Evolutionary conservation across 768 basidiomycete genomes (phyloP).

Genomic region (Mycena olivaceomarginata): DNA sequence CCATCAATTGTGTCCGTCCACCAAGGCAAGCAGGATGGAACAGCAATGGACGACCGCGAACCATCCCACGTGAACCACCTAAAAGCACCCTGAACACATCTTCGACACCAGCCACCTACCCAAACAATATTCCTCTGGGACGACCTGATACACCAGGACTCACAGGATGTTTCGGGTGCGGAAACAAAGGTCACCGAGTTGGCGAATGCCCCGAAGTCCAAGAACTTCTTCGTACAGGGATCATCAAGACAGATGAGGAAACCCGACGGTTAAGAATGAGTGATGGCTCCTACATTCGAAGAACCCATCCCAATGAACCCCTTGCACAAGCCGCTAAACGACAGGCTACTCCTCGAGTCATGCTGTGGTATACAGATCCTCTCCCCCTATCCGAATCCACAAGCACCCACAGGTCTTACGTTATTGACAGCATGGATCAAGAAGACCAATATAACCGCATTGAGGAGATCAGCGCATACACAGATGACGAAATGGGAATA

Average conservation of each 20-base stretch:
- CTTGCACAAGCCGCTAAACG: not conserved
- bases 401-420: too few species aligned
- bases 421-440: too few species aligned
- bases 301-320: not conserved
- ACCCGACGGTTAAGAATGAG: not conserved
- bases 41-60: not conserved
- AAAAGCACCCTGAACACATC: not conserved
- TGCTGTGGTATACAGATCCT: not conserved
- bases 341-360: not conserved
- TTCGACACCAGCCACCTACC: not conserved
- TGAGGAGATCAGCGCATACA: too few species aligned
- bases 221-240: not conserved
- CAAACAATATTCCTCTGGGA: not conserved
- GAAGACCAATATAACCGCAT: too few species aligned
- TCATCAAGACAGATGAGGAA: not conserved
- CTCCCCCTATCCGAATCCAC: too few species aligned
- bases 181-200: not conserved
- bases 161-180: not conserved
- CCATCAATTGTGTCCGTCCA: not conserved
- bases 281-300: not conserved
- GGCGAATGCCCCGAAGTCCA: not conserved
- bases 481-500: too few species aligned
- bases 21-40: not conserved
- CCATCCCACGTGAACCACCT: too few species aligned
- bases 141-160: not conserved